Evolutionary conservation across 192 early-diverging fungal species (phyloP).

Genomic region (Allomyces arbusculus): DNA sequence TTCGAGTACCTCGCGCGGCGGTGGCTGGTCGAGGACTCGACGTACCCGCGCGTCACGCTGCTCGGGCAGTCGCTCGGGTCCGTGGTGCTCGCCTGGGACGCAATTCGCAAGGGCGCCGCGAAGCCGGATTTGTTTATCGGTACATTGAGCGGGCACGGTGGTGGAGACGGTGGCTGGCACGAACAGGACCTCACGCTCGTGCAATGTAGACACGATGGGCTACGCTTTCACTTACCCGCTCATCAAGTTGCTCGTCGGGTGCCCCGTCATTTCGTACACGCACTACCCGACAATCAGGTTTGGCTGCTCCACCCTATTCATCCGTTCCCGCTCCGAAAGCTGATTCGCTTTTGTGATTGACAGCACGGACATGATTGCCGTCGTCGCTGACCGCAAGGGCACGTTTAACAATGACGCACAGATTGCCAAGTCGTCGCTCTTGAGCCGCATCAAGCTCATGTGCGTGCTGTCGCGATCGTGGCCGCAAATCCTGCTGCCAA

Average conservation of each 20-base stretch:
- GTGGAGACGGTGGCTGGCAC: not conserved
- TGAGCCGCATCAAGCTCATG: conserved; percentile 37
- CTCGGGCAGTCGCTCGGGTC: conserved; percentile 74
- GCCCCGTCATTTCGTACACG: conserved; percentile 58
- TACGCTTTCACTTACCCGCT: conserved; percentile 86
- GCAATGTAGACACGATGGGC: conserved; percentile 64
- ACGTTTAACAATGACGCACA: conserved; percentile 41
- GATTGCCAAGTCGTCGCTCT: conserved; percentile 32
- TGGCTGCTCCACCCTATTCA: not conserved
- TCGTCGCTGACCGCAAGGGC: conserved; percentile 36
- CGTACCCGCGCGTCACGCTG: conserved; percentile 64
- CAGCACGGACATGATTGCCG: conserved; percentile 70
- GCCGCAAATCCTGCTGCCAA: no score
- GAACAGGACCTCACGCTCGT: no score
- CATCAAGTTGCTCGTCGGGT: conserved; percentile 32
- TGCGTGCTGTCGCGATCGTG: conserved; percentile 12
- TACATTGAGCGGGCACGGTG: conserved; percentile 4
- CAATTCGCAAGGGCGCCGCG: conserved; percentile 24
- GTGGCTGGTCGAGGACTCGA: conserved; percentile 41
- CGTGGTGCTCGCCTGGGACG: conserved; percentile 50
- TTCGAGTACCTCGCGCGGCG: conserved; percentile 46
- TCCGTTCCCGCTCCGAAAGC: not conserved
- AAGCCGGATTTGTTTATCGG: conserved; percentile 66
- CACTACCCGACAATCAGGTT: conserved; percentile 90
- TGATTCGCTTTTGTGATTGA: not conserved